Percentiles rank a stretch among this genome's conserved stretches.
Conservation (phyloP, 169 alveolate species). For the Eimeria brunetti region DNA sequence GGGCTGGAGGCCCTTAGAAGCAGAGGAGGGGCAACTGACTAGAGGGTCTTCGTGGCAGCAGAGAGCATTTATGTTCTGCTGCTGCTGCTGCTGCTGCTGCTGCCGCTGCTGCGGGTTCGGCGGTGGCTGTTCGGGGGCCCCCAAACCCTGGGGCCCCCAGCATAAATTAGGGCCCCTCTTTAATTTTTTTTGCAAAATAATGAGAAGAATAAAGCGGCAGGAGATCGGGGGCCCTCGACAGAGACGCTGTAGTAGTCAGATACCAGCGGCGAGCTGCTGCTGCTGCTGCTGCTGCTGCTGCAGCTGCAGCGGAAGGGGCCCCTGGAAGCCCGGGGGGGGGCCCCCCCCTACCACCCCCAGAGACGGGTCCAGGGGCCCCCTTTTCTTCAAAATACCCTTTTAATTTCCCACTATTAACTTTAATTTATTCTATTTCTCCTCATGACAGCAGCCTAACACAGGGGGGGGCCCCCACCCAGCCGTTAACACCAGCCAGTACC, state of each 20-base stretch:
- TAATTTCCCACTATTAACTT: background rate
- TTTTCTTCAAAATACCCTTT: background rate
- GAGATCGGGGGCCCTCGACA: background rate
- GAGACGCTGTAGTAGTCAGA: background rate
- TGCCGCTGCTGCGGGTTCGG: constrained; percentile 23
- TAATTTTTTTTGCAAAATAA: background rate
- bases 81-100: constrained; percentile 12
- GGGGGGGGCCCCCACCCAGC: constrained; percentile 3
- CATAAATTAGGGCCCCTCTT: background rate
- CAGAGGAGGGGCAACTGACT: background rate
- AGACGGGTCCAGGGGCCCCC: background rate
- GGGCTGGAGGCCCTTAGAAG: background rate
- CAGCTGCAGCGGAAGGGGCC: constrained; percentile 19
- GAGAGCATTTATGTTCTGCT: too few relatives aligned
- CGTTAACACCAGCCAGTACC: background rate
- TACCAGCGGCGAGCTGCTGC: background rate
- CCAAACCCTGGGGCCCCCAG: constrained; percentile 18
- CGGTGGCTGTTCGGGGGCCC: constrained; percentile 19
- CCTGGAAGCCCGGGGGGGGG: constrained; percentile 1
- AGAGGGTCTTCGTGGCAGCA: background rate
- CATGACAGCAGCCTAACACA: background rate
- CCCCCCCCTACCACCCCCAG: background rate
- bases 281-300: background rate
- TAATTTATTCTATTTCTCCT: background rate
- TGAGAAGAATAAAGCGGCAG: background rate